Base-by-base conservation (phyloP, 495 filamentous ascomycete species). In the Penicillium herquei region DNA sequence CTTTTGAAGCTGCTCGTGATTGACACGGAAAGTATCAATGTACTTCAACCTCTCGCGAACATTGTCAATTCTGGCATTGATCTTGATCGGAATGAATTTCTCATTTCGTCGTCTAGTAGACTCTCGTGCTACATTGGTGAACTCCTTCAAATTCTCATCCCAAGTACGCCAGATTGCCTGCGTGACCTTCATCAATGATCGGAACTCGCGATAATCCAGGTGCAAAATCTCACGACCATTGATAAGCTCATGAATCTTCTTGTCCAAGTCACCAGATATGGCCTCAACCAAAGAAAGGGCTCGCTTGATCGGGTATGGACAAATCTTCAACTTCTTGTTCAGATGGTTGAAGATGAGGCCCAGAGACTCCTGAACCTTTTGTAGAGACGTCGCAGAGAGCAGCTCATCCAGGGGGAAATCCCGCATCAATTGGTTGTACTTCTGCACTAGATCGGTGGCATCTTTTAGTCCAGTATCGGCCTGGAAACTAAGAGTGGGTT, bases 51-150 rank as follows among this genome's bases (percentile, higher is more conserved):
- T 85, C 50, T 94, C 88, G 65, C 96, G 90, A 51, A 92, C 89
- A 70, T 91, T 87, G 31, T 80, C 82, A 67, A 98, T 95, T 45
- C 89, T 86, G 14, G 91, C 84, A 49, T 74, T 76, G 64, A 99
- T 91, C 71, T 98, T 98, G 75, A 99, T 96, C 7, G 93, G 92
- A 57, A 99, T 98, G 71, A 98, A 98, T 62, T 92, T 94, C 71
- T 98, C 94, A 58, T 92, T 91, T 52, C 92, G 84, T 55, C 91
- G 88, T 53, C 92, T 82, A 12, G 89, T 96, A 7, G 93, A 89
- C 55, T 98, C 95, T 64, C 94, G 87, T 13, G 94, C 94, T 61
- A 98, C 89, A 63, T 95, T 96, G 13, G 93, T 97, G 67, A 99
- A 98, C 62, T 97, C 95, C 71, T 96, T 97, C 62, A 95, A 79